These are phyloP conservation scores for Pelargonium nanum DNA, from an alignment of 345 rosid genomes.

Conservation along the genomic window DNA sequence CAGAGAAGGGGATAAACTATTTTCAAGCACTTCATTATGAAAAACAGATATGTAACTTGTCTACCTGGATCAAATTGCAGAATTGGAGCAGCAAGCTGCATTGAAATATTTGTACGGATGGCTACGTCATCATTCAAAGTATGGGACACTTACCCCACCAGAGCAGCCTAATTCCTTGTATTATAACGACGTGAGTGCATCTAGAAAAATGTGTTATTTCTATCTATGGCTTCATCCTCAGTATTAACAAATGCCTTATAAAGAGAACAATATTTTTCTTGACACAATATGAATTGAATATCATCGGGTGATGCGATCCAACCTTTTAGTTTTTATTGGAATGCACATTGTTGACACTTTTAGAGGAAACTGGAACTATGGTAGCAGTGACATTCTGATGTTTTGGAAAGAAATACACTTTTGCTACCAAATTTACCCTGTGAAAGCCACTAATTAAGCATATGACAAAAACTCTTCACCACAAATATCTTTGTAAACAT, in stretches of 20 bases:
- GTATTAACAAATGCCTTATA: background rate
- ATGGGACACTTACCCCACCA: slow-evolving; percentile 58
- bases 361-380: background rate
- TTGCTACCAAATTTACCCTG: background rate
- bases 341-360: background rate
- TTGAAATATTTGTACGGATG: slow-evolving; percentile 87
- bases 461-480: background rate
- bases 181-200: slow-evolving; percentile 72
- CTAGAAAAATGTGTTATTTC: background rate
- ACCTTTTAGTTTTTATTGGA: background rate
- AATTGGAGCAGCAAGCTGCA: slow-evolving; percentile 93
- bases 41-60: background rate
- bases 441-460: background rate
- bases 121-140: slow-evolving; percentile 81
- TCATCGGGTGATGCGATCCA: background rate
- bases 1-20: slow-evolving; percentile 1
- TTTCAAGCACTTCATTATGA: background rate
- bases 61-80: slow-evolving; percentile 23
- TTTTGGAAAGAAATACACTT: background rate
- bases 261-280: background rate
- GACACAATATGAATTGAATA: background rate
- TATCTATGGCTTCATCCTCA: background rate
- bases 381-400: background rate
- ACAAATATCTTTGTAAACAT: background rate
- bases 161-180: slow-evolving; percentile 57